Base-by-base conservation (phyloP, 2,329 filamentous ascomycete species). In the Fusarium kyushuense region DNA sequence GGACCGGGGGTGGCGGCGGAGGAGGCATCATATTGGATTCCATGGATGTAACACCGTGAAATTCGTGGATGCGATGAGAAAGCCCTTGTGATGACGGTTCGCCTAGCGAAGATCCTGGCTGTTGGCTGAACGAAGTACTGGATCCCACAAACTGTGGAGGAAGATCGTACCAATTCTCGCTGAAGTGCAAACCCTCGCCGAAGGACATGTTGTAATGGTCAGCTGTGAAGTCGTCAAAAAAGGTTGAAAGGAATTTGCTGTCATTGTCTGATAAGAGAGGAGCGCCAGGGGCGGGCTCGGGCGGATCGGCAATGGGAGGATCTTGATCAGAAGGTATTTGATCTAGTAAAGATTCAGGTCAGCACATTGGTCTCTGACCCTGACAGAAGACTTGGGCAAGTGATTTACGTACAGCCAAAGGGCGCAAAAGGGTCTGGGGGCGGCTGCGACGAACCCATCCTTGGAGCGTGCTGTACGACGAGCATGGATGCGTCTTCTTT, bases 131-230 rank as follows among this genome's bases (percentile, higher is more conserved):
- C 5, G 88, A 90, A 21, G 89, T 90, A 2, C 86, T 82, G 14
- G 89, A 87, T 51, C 89, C 89, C 79, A 92, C 86, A 67, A 91
- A 88, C 48, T 84, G 84, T 3, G 89, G 89, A 7, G 89, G 89
- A 21, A 90, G 79, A 60, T 88, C 86, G 46, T 82, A 76, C 86
- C 86, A 89, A 56, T 81, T 79, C 40, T 84, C 83, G 71, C 76
- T 84, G 69, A 81, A 84, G 67, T 81, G 81, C 36, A 84, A 79
- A 12, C 84, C 72, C 47, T 86, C 84, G 43, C 83, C 84, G 63
- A 84, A 86, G 8, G 83, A 83, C 62, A 80, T 79, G 58, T 80
- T 81, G 71, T 83, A 86, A 33, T 84, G 80, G 63, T 86, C 81
- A 8, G 84, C 81, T 51, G 80, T 82, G 58, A 89, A 81, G 55